A percentile compares a stretch with the other conserved stretches of the same genome.
These are phyloP conservation scores for Septoria linicola DNA, from an alignment of 2,329 filamentous ascomycete species.

Conservation along the genomic window DNA sequence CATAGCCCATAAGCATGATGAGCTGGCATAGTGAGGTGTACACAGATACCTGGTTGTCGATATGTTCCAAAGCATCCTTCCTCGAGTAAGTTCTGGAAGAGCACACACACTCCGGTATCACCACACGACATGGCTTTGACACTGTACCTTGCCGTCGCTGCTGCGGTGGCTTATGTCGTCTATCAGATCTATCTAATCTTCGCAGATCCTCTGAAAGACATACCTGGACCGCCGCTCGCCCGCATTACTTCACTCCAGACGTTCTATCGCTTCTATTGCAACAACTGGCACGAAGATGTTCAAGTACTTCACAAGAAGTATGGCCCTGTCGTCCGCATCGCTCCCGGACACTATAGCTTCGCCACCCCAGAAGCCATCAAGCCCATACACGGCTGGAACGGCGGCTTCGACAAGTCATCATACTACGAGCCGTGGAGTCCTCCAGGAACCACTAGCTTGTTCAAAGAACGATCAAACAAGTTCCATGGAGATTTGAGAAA, in stretches of 20 bases:
- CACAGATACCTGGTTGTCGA: not conserved
- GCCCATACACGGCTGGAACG: slow-evolving; percentile 14
- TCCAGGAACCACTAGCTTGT: slow-evolving; percentile 14
- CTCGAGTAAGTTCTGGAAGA: not conserved
- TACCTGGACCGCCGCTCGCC: slow-evolving; percentile 20
- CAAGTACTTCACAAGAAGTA: slow-evolving; percentile 59
- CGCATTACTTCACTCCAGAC: slow-evolving; percentile 19
- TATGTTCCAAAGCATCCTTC: not conserved
- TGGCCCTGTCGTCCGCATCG: slow-evolving; percentile 68
- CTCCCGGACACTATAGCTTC: slow-evolving; percentile 71
- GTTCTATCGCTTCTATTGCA: slow-evolving; percentile 16
- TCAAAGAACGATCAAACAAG: slow-evolving; percentile 17
- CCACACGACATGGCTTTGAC: slow-evolving; percentile 7
- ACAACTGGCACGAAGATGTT: slow-evolving; percentile 19
- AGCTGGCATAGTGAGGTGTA: slow-evolving; percentile 4
- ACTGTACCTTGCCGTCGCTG: not conserved
- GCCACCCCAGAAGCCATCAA: slow-evolving; percentile 66
- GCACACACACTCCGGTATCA: not conserved
- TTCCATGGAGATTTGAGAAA: slow-evolving; percentile 18
- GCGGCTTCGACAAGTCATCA: slow-evolving; percentile 34
- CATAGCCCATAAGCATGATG: slow-evolving; percentile 6
- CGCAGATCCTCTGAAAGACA: slow-evolving; percentile 11
- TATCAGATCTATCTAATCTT: slow-evolving; percentile 10
- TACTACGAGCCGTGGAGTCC: slow-evolving; percentile 18
- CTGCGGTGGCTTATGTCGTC: not conserved